These are phyloP conservation scores for Coemansia furcata DNA, from an alignment of 192 early-diverging fungal species.

Conservation along the genomic window DNA sequence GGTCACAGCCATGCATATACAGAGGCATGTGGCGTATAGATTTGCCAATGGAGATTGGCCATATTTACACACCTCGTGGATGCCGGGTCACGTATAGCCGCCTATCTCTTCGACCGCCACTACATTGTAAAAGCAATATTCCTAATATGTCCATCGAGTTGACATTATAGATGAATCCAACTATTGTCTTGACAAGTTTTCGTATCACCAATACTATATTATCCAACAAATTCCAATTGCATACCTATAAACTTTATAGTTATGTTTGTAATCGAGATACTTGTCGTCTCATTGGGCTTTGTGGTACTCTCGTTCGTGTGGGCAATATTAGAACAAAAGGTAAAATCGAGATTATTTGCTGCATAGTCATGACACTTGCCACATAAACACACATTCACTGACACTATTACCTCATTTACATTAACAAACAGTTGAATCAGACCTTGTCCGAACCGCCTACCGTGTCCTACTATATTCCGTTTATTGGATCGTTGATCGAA, in stretches of 20 bases:
- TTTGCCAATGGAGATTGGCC: not conserved
- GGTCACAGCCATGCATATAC: not conserved
- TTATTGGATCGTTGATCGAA: conserved; percentile 81
- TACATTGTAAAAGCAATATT: not conserved
- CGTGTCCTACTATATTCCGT: conserved; percentile 78
- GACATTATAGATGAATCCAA: not conserved
- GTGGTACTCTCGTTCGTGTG: conserved; percentile 32
- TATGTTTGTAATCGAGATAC: not conserved
- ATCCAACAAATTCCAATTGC: not conserved
- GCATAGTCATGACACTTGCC: not conserved
- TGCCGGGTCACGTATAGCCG: not conserved
- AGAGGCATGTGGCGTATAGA: conserved; percentile 1
- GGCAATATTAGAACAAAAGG: conserved; percentile 49
- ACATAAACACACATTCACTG: not conserved
- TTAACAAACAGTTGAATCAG: conserved; percentile 1
- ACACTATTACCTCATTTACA: not conserved
- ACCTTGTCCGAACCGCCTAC: conserved; percentile 65
- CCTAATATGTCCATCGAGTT: not conserved
- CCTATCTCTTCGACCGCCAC: not conserved
- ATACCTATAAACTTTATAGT: not conserved
- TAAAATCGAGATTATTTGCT: not conserved
- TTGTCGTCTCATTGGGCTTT: conserved; percentile 1
- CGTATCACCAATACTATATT: not conserved
- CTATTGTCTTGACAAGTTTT: not conserved
- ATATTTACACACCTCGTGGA: not conserved